Evolutionary conservation across 306 rosid genomes (phyloP).

Genomic region (Senna tora): DNA sequence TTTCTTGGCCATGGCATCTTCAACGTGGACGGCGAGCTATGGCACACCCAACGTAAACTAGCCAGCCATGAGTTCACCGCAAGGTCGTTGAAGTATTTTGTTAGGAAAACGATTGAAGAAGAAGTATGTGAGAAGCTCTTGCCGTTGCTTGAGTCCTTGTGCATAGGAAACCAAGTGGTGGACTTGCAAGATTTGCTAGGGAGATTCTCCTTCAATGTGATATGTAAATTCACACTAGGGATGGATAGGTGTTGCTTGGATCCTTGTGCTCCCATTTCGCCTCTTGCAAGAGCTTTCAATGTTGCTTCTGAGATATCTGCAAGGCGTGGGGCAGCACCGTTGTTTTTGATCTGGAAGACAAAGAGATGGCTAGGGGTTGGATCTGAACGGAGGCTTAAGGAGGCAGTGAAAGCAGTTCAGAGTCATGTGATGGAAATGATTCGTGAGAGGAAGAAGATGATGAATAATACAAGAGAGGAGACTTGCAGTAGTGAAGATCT

Average conservation of each 20-base stretch:
- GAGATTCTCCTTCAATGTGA: constrained; percentile 70
- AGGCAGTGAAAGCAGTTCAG: constrained; percentile 60
- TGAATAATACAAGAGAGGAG: constrained; percentile 3
- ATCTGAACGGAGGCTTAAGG: constrained; percentile 62
- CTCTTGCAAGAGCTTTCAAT: constrained; percentile 62
- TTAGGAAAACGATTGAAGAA: constrained; percentile 49
- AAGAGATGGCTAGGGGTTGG: constrained; percentile 80
- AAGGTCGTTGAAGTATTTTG: constrained; percentile 53
- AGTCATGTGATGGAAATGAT: constrained; percentile 59
- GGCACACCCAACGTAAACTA: constrained; percentile 67
- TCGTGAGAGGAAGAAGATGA: constrained; percentile 44
- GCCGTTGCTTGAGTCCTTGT: constrained; percentile 59
- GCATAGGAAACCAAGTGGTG: constrained; percentile 29
- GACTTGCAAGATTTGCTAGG: constrained; percentile 78
- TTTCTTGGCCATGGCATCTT: constrained; percentile 87
- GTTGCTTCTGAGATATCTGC: constrained; percentile 76
- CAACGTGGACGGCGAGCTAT: constrained; percentile 77
- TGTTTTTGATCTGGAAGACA: constrained; percentile 69
- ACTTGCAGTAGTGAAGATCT: constrained; percentile 52
- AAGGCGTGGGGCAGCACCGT: constrained; percentile 69
- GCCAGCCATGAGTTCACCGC: constrained; percentile 76
- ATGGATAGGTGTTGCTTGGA: constrained; percentile 53
- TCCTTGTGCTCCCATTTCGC: constrained; percentile 48
- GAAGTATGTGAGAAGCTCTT: constrained; percentile 54
- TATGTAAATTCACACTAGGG: constrained; percentile 66